phyloP scores from a whole-genome alignment of 2,329 filamentous ascomycete species.

The Botrytis deweyae region DNA sequence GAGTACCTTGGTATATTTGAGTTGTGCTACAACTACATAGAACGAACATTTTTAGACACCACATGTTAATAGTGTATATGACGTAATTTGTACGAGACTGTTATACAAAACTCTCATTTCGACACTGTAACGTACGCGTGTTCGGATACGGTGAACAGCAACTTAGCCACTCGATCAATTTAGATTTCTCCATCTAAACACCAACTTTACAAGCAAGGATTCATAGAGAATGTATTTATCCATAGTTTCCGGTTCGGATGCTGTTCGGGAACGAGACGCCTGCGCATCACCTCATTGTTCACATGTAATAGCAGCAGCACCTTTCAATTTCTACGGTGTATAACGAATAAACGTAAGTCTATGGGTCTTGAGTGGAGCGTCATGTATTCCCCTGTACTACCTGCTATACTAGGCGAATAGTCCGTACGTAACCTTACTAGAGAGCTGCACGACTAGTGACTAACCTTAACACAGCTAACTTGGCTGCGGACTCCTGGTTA shows the following conservation, averaged over 20 bases:
- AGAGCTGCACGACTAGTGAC: neutral
- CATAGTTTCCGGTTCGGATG: neutral
- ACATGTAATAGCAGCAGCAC: neutral
- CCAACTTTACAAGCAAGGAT: neutral
- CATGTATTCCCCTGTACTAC: neutral
- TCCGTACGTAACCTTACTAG: conserved; percentile 7
- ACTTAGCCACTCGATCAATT: neutral
- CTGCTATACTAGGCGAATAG: neutral
- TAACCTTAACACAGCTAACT: neutral
- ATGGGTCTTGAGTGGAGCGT: neutral
- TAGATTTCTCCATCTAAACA: neutral
- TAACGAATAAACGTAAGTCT: conserved; percentile 3
- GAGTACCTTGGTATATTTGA: neutral
- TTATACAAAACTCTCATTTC: neutral
- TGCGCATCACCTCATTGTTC: conserved; percentile 9
- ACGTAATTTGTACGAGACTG: neutral
- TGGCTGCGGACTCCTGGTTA: neutral
- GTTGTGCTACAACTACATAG: neutral
- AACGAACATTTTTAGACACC: neutral
- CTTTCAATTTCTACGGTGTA: neutral
- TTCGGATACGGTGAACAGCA: neutral
- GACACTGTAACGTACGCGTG: neutral
- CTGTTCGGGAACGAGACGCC: neutral
- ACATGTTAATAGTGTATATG: neutral
- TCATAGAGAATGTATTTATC: neutral